Percentiles rank a stretch among this genome's conserved stretches.
Evolutionary conservation across 2,329 filamentous ascomycete genomes (phyloP).

Genomic region (Aspergillus sp.): DNA sequence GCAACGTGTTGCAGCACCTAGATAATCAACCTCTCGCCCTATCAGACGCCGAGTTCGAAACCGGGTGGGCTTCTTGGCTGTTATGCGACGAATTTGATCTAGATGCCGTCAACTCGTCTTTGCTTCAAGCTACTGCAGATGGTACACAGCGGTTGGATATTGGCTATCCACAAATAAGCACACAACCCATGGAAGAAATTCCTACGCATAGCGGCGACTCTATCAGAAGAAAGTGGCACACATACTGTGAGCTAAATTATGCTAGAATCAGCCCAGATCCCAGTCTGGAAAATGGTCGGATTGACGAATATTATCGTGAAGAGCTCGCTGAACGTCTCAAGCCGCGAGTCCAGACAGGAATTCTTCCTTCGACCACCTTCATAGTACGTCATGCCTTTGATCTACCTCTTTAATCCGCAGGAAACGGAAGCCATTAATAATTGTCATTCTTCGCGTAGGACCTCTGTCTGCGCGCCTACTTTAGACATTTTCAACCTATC

Average conservation of each 20-base stretch:
- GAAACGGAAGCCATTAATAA: neutral
- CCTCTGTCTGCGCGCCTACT: slow-evolving; percentile 25
- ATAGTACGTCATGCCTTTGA: slow-evolving; percentile 5
- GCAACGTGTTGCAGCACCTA: neutral
- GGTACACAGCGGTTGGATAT: neutral
- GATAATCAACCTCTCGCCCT: neutral
- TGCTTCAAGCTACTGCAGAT: neutral
- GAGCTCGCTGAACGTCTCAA: slow-evolving; percentile 13
- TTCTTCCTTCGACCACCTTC: slow-evolving; percentile 17
- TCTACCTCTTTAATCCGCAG: neutral
- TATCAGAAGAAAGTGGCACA: neutral
- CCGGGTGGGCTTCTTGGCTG: neutral
- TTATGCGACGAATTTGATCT: neutral
- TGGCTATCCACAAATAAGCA: too few species aligned
- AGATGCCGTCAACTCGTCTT: neutral
- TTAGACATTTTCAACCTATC: slow-evolving; percentile 20
- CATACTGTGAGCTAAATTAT: neutral
- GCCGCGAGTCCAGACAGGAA: slow-evolving; percentile 13
- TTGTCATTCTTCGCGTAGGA: slow-evolving; percentile 12
- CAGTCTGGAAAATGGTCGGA: neutral
- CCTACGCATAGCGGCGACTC: neutral
- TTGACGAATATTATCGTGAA: slow-evolving; percentile 18
- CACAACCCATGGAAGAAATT: neutral
- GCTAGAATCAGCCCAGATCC: neutral
- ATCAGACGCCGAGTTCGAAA: neutral